Conservation (phyloP, 257 asterid species). For the Ballota nigra region DNA sequence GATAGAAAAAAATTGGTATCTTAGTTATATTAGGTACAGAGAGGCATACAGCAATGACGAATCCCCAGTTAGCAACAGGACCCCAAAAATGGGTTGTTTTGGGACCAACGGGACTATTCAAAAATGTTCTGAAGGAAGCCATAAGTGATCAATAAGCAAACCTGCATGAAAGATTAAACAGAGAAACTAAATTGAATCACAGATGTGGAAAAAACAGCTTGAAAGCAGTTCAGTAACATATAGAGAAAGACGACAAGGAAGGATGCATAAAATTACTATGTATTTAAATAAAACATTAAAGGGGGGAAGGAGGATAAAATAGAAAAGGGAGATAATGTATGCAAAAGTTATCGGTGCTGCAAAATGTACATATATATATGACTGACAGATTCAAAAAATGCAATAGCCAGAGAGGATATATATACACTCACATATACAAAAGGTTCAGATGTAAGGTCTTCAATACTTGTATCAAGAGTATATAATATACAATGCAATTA, state of each 20-base stretch:
- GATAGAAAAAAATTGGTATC: not conserved
- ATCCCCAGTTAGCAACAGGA: constrained; percentile 71
- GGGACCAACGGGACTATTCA: constrained; percentile 71
- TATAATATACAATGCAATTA: not conserved
- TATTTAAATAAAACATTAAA: not conserved
- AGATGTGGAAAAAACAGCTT: not conserved
- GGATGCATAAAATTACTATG: not conserved
- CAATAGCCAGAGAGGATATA: not conserved
- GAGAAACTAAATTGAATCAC: not conserved
- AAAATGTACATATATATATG: too few relatives aligned
- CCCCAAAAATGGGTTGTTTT: constrained; percentile 71
- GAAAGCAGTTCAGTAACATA: not conserved
- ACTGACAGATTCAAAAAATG: too few relatives aligned
- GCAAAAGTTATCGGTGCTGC: too few relatives aligned
- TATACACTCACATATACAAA: not conserved
- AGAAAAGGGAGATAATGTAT: too few relatives aligned
- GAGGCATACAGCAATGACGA: constrained; percentile 53
- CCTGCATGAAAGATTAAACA: constrained; percentile 23
- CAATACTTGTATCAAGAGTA: not conserved
- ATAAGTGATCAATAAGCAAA: constrained; percentile 22
- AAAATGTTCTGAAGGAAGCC: constrained; percentile 63
- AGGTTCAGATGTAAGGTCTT: too few relatives aligned
- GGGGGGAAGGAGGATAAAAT: too few relatives aligned
- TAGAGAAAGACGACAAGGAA: not conserved
- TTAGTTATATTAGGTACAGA: not conserved